Evolutionary conservation across 306 rosid genomes (phyloP), one percentile per base, ranked within the genome.

Genomic region (Argentina anserina): DNA sequence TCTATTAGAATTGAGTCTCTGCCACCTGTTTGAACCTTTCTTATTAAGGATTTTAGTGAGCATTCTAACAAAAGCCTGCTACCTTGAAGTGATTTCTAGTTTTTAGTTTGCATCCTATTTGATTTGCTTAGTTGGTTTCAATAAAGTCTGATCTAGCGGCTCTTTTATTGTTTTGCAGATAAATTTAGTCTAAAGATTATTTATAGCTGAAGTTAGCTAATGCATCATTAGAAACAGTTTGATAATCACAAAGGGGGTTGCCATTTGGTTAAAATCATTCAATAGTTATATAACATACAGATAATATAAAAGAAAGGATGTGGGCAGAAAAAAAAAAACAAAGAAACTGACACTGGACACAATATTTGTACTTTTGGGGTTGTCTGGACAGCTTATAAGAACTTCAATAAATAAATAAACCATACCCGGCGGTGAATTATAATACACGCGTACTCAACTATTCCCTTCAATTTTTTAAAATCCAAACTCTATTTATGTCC

Each of bases 151-250:
- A 62, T 23, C 43, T 29, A 33, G 12, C 14, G 70, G 1, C 28
- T 47, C 36, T 7, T n/a, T n/a, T 52, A 20, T 69, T 60, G 28
- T 47, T 28, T 58, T 50, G 67, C 78, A 37, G 65, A 65, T 52
- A 34, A 76, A 34, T 28, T 3, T 23, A 15, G 21, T 39, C 45
- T 55, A 67, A 55, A 53, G 47, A 36, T 31, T 3, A 4, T 37
- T 12, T 20, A n/a, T 47, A 49, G 21, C 23, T 71, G 72, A 61
- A 50, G 68, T n/a, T 64, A 46, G 64, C 3, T 17, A 9, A 43
- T 56, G 56, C 41, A 29, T 65, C 49, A 26, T 18, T 26, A 3
- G n/a, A n/a, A n/a, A n/a, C n/a, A n/a, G n/a, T n/a, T 13, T 50
- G 6, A n/a, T 21, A n/a, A n/a, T n/a, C 47, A 14, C 6, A 69